phyloP scores from a whole-genome alignment of 2,329 filamentous ascomycete species.

The Magnaporthales sp. region DNA sequence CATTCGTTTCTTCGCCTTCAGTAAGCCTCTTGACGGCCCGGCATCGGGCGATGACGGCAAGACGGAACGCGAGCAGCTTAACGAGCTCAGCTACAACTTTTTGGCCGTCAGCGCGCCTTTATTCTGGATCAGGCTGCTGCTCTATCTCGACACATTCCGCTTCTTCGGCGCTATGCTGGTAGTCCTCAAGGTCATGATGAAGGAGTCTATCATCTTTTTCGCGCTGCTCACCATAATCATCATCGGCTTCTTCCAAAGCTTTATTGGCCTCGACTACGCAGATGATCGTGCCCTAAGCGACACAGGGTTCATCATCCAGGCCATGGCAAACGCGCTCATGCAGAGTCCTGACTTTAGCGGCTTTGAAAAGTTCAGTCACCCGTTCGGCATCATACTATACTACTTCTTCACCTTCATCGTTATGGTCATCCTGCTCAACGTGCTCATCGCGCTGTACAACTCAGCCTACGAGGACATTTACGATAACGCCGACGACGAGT shows the following conservation, averaged over 20 bases:
- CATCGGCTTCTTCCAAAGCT: slow-evolving; percentile 83
- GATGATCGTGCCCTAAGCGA: slow-evolving; percentile 64
- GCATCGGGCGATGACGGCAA: slow-evolving; percentile 12
- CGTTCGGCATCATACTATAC: slow-evolving; percentile 91
- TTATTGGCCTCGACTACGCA: slow-evolving; percentile 80
- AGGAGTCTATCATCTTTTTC: slow-evolving; percentile 92
- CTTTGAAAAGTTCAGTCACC: slow-evolving; percentile 85
- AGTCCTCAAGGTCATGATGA: slow-evolving; percentile 92
- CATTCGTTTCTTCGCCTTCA: slow-evolving; percentile 69
- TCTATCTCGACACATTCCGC: slow-evolving; percentile 87
- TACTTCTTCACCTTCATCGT: slow-evolving; percentile 97
- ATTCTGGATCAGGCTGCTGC: slow-evolving; percentile 89
- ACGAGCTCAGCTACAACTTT: slow-evolving; percentile 85
- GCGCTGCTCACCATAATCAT: slow-evolving; percentile 78
- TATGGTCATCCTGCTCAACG: slow-evolving; percentile 78
- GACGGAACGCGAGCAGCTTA: slow-evolving; percentile 53
- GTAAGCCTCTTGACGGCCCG: slow-evolving; percentile 38
- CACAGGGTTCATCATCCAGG: slow-evolving; percentile 64
- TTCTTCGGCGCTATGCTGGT: slow-evolving; percentile 99
- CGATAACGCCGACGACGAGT: slow-evolving; percentile 89
- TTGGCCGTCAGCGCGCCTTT: slow-evolving; percentile 87
- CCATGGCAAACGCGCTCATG: slow-evolving; percentile 87
- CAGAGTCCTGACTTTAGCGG: slow-evolving; percentile 81
- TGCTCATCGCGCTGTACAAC: slow-evolving; percentile 95
- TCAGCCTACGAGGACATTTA: slow-evolving; percentile 93